Percentiles rank a stretch among this genome's conserved stretches.
Evolutionary conservation across 2,329 filamentous ascomycete species (phyloP).

Genomic region (Stromatinia cepivora): DNA sequence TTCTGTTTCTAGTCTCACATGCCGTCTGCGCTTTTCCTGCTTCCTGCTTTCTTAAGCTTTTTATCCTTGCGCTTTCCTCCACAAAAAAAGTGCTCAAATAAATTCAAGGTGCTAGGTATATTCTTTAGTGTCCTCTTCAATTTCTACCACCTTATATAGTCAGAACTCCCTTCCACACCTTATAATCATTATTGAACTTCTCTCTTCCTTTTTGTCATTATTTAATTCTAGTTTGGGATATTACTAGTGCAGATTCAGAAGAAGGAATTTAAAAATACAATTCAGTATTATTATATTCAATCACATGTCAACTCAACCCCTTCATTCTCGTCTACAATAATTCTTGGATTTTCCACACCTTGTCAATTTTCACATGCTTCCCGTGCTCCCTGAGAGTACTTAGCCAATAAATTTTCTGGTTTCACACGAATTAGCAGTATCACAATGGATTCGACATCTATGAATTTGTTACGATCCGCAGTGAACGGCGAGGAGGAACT

Average conservation of each 20-base stretch:
- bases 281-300: background rate
- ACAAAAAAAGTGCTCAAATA: constrained; percentile 1
- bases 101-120: background rate
- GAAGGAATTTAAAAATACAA: background rate
- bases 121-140: constrained; percentile 7
- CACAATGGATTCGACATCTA: constrained; percentile 14
- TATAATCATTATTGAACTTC: background rate
- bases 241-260: constrained; percentile 3
- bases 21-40: background rate
- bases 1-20: constrained; percentile 8
- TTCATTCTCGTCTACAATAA: constrained; percentile 17
- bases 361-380: constrained; percentile 11
- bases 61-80: constrained; percentile 8
- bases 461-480: constrained; percentile 22
- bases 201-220: background rate
- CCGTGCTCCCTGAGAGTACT: background rate
- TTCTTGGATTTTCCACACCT: background rate
- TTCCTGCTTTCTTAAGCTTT: constrained; percentile 1
- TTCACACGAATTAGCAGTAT: background rate
- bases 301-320: constrained; percentile 8
- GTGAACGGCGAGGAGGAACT: constrained; percentile 9
- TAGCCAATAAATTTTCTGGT: background rate
- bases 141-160: constrained; percentile 10
- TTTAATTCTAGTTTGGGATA: background rate
- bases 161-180: background rate